Evolutionary conservation across 306 rosid genomes (phyloP).

Genomic region (Hippophae rhamnoides): DNA sequence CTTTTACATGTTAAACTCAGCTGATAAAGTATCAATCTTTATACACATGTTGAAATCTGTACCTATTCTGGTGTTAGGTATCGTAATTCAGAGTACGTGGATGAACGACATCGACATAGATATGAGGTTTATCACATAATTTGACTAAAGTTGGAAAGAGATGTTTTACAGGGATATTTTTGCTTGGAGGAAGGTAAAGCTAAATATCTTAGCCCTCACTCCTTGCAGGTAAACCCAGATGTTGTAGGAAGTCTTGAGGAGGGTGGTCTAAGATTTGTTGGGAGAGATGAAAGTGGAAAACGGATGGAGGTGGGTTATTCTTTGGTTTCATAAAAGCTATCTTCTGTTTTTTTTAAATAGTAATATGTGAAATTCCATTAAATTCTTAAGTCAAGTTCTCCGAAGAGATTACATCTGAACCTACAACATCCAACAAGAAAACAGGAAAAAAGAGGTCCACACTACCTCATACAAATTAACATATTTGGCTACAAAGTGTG

Average conservation of each 20-base stretch:
- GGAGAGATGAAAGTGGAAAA: constrained; percentile 87
- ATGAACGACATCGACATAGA: constrained; percentile 95
- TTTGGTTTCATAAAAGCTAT: no score
- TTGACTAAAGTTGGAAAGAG: constrained; percentile 9
- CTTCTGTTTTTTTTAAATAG: neutral
- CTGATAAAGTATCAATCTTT: neutral
- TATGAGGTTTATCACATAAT: constrained; percentile 56
- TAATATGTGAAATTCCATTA: no score
- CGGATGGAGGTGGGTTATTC: constrained; percentile 76
- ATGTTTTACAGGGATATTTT: constrained; percentile 8
- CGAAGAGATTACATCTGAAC: no score
- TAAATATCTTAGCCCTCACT: constrained; percentile 5
- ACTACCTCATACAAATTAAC: no score
- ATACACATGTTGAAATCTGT: constrained; percentile 14
- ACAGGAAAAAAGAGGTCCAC: no score
- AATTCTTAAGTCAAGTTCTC: no score
- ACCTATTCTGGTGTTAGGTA: constrained; percentile 44
- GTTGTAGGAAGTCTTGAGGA: constrained; percentile 60
- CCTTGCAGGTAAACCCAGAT: constrained; percentile 82
- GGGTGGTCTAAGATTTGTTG: constrained; percentile 84
- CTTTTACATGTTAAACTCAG: no score
- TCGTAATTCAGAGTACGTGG: constrained; percentile 65
- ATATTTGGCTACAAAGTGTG: no score
- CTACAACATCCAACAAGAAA: no score
- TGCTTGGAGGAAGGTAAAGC: neutral